Evolutionary conservation across 1,139 yeast genomes (phyloP), one percentile per base, ranked within the genome.

Genomic region (Entelexis paramagnoliae): DNA sequence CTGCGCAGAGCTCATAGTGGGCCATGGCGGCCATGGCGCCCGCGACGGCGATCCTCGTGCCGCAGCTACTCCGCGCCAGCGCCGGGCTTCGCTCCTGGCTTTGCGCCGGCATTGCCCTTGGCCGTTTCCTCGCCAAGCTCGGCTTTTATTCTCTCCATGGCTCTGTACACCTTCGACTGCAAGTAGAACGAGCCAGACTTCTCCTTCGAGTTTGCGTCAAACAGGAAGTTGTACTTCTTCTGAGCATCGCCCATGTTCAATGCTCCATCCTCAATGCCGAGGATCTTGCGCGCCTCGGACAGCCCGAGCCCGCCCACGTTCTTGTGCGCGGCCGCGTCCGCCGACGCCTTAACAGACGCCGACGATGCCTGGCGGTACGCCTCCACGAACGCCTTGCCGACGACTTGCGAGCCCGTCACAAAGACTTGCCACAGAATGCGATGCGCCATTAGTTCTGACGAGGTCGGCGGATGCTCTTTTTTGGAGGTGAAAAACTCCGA

Each of bases 281-380:
- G 74, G 62, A 91, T 89, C 72, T 89, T 89, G 64, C 87, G 80
- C 16, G 97, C 89, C 70, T 91, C 98, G 59, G 84, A 95, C 43
- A 86, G 73, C 6, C 89, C 74, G 51, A 91, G 79, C 43, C 95
- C 96, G 49, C 89, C 87, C 46, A 79, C 77, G 62, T 80, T 78
- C 48, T 78, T 79, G 35, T 75, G 73, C 13, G 81, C 75, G 2
- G 79, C 77, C 28, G 76, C 72, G 16, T 77, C 72, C 19, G 94
- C 86, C 51, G 76, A 71, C 59, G 78, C 78, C 48, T 83, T 78
- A 8, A 87, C 85, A 10, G 87, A 78, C 39, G 87, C 88, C 53
- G 85, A 82, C 17, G 96, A 95, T 1, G 98, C 97, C 70, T 91
- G 97, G 63, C 83, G 83, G 74, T 89, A 91, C 0, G 98, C 97